A percentile compares a stretch with the other conserved stretches of the same genome.
phyloP scores from a whole-genome alignment of 1,139 yeast species.

The Arxiozyma heterogenica region DNA sequence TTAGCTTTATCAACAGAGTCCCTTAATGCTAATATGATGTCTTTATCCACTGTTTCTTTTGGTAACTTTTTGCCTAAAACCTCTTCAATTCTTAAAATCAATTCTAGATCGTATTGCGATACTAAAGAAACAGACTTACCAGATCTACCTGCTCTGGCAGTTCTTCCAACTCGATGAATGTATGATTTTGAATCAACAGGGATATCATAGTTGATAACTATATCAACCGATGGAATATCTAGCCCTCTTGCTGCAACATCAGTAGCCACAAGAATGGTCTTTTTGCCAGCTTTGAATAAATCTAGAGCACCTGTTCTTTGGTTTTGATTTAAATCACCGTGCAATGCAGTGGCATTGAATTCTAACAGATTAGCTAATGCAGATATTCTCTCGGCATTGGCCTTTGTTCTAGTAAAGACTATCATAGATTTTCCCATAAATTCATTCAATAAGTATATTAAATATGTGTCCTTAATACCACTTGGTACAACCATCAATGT shows the following conservation, averaged over 20 bases:
- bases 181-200: constrained; percentile 98
- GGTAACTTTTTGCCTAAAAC: constrained; percentile 74
- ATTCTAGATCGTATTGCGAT: constrained; percentile 88
- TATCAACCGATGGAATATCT: constrained; percentile 91
- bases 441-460: constrained; percentile 76
- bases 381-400: constrained; percentile 88
- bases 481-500: constrained; percentile 86
- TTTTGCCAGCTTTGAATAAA: constrained; percentile 79
- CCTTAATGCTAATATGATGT: constrained; percentile 68
- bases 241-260: constrained; percentile 98
- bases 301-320: constrained; percentile 89
- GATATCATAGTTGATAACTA: constrained; percentile 86
- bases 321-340: constrained; percentile 87
- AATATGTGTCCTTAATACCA: constrained; percentile 81
- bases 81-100: constrained; percentile 79
- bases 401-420: constrained; percentile 89
- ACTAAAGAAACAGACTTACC: constrained; percentile 89
- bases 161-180: constrained; percentile 95
- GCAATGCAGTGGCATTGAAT: constrained; percentile 84
- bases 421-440: constrained; percentile 79
- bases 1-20: constrained; percentile 87
- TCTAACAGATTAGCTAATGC: constrained; percentile 72
- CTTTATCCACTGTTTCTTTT: constrained; percentile 73
- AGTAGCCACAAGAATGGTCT: constrained; percentile 82
- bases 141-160: constrained; percentile 95